A percentile compares a stretch with the other conserved stretches of the same genome.
Conservation (phyloP, 805 yeast species). For the Scheffersomyces coipomensis region DNA sequence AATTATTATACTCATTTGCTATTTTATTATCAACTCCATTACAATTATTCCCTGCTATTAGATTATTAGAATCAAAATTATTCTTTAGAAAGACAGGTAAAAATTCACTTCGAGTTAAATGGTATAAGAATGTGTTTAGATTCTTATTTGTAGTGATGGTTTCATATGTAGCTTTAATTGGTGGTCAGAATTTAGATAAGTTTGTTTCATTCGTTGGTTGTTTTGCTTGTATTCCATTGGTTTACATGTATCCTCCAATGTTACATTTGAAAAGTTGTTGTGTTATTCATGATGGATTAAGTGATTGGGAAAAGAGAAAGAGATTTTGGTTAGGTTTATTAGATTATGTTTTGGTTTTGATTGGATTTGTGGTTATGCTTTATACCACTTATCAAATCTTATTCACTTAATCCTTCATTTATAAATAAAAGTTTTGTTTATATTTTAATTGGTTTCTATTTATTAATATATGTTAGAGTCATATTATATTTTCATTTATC, state of each 20-base stretch:
- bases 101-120: conserved; percentile 48
- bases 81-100: conserved; percentile 59
- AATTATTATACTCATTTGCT: conserved; percentile 70
- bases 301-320: conserved; percentile 21
- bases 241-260: conserved; percentile 83
- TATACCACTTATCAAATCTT: conserved; percentile 68
- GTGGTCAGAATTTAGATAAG: conserved; percentile 66
- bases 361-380: conserved; percentile 62
- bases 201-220: conserved; percentile 83
- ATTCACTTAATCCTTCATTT: conserved; percentile 2
- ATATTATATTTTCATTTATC: neutral
- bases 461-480: neutral
- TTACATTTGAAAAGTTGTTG: conserved; percentile 60
- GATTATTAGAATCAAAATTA: conserved; percentile 63
- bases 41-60: conserved; percentile 76
- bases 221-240: conserved; percentile 82
- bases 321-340: conserved; percentile 36
- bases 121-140: conserved; percentile 66
- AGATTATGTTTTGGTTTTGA: conserved; percentile 48
- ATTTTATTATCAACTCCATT: conserved; percentile 78
- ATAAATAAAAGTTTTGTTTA: neutral
- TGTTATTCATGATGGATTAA: conserved; percentile 14
- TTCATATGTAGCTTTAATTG: conserved; percentile 59
- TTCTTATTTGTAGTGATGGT: conserved; percentile 52
- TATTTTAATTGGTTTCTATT: neutral